A percentile compares a stretch with the other conserved stretches of the same genome.
Conservation (phyloP, 805 yeast species). For the Kuraishia capsulata region DNA sequence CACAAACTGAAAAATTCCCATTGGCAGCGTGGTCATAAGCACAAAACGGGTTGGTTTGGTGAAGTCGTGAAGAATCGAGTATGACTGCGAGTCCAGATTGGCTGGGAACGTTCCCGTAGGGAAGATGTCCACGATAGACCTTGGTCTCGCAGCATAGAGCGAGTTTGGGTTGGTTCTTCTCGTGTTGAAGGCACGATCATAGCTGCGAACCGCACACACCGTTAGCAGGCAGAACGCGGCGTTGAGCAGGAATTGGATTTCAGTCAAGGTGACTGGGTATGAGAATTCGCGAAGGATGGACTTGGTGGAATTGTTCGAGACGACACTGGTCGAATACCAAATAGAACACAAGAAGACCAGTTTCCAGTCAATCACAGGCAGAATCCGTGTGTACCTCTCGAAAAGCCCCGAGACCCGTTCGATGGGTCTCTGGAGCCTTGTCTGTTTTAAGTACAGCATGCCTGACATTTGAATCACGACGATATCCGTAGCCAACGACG, state of each 20-base stretch:
- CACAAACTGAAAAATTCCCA: conserved; percentile 88
- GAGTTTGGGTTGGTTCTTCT: conserved; percentile 23
- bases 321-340: conserved; percentile 79
- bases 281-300: conserved; percentile 58
- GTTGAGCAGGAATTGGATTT: conserved; percentile 75
- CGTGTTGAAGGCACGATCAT: conserved; percentile 26
- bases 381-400: conserved; percentile 3
- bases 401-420: not conserved
- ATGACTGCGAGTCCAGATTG: conserved; percentile 17
- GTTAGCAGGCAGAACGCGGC: conserved; percentile 43
- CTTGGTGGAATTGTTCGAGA: conserved; percentile 78
- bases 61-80: conserved; percentile 26
- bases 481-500: too few relatives aligned
- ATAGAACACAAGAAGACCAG: conserved; percentile 41
- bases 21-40: conserved; percentile 69
- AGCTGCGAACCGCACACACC: conserved; percentile 13
- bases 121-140: conserved; percentile 17
- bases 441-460: not conserved
- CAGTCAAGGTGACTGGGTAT: conserved; percentile 85
- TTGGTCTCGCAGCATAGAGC: conserved; percentile 15
- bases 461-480: too few relatives aligned
- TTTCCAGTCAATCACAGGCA: conserved; percentile 19
- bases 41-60: conserved; percentile 45
- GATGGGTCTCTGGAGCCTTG: not conserved
- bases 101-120: conserved; percentile 45